Base-by-base conservation (phyloP, 352 stramenopile genomes). In the Elongisporangium undulatum region DNA sequence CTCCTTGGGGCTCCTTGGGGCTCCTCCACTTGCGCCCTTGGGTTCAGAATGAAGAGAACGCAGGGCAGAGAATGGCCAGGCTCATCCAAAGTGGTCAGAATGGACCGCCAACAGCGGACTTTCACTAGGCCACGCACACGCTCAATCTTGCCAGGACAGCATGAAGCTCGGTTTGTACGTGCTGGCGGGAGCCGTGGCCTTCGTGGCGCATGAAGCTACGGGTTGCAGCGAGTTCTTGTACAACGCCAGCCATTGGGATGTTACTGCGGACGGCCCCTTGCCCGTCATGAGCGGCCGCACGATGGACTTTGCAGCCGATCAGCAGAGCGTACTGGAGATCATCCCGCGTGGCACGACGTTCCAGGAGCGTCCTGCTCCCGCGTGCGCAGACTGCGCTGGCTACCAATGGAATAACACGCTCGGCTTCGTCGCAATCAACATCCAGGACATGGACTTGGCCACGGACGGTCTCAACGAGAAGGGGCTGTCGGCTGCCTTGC, bases 281-380 rank as follows among this genome's bases (percentile, higher is more conserved):
- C 29, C 49, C 49, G 73, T 85, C 58, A 48, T 87, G 41, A 84
- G 66, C 22, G 77, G 65, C 2, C 75, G 77, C 20, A 70, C 77
- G 24, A 87, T 87, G 77, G 77, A 87, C 61, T 87, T 84, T 56
- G 61, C 71, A 38, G 62, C 72, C 9, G 77, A 87, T 58, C 62
- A 84, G 5, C 52, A 67, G 51, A 75, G 62, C 26, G 53, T 68
- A 9, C 52, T 85, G 4, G 75, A 87, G 49, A 69, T 87, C 48
- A 69, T 87, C 17, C 77, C 77, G 9, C 71, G 75, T 50, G 55
- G 60, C 26, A 82, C 77, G 22, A 53, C 59, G 34, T 79, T 87
- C 62, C 64, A 87, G 34, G 77, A 87, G 22, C 55, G 72, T 2
- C 68, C 75, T 0, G 71, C 71, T 20, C 49, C 55, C 49, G 54